Evolutionary conservation across 208 protist genomes (phyloP).

Genomic region (Leishmania amazonensis): DNA sequence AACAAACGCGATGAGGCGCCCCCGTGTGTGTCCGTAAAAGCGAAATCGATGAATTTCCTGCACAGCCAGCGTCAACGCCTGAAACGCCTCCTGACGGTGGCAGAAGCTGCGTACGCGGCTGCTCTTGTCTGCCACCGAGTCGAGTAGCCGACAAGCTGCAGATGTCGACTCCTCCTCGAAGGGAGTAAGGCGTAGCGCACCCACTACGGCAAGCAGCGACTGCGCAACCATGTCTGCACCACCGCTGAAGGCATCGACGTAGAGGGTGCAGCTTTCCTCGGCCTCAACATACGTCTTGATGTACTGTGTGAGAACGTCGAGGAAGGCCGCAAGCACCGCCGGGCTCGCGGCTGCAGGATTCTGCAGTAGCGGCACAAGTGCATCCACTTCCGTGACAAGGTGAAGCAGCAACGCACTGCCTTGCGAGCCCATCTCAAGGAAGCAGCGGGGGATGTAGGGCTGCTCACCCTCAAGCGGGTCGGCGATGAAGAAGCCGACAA

Average conservation of each 20-base stretch:
- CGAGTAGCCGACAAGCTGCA: slow-evolving; percentile 60
- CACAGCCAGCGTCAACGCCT: slow-evolving; percentile 19
- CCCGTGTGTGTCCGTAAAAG: slow-evolving; percentile 41
- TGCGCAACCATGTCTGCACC: slow-evolving; percentile 44
- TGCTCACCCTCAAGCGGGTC: slow-evolving; percentile 74
- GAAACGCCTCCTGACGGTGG: slow-evolving; percentile 15
- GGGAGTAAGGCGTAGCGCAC: slow-evolving; percentile 35
- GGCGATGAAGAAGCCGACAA: slow-evolving; percentile 61
- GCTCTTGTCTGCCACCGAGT: slow-evolving; percentile 51
- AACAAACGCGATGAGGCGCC: slow-evolving; percentile 52
- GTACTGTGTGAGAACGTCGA: slow-evolving; percentile 55
- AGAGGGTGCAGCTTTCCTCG: slow-evolving; percentile 30
- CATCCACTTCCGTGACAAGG: slow-evolving; percentile 28
- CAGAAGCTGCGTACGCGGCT: slow-evolving; percentile 29
- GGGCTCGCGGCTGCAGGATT: slow-evolving; percentile 40
- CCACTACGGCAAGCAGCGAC: slow-evolving; percentile 39
- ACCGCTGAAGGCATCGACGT: slow-evolving; percentile 37
- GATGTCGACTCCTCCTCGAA: slow-evolving; percentile 59
- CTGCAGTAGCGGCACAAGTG: slow-evolving; percentile 32
- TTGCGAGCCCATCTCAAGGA: slow-evolving; percentile 29
- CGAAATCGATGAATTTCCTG: slow-evolving; percentile 21
- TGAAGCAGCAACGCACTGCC: slow-evolving; percentile 27
- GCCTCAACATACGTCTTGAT: slow-evolving; percentile 60
- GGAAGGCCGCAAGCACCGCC: slow-evolving; percentile 60
- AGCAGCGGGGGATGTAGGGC: slow-evolving; percentile 74